phyloP scores from a whole-genome alignment of 768 basidiomycete species.

The Rhizopogon vinicolor region DNA sequence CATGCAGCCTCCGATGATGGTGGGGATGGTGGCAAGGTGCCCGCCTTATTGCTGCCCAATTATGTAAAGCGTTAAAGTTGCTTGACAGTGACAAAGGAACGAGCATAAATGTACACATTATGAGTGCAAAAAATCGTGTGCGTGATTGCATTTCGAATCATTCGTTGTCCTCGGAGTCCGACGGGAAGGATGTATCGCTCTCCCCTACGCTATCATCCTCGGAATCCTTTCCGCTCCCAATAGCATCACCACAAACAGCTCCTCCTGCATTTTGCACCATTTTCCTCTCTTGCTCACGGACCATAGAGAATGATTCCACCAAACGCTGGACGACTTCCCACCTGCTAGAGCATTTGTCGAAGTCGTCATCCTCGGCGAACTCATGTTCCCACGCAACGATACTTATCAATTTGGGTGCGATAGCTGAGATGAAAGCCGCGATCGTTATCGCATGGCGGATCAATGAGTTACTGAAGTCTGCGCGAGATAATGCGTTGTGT shows the following conservation, averaged over 20 bases:
- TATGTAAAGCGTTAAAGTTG: not conserved
- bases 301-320: slow-evolving; percentile 16
- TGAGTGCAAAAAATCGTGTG: no score
- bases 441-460: not conserved
- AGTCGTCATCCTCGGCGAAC: no score
- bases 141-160: not conserved
- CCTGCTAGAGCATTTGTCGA: slow-evolving; percentile 20
- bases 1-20: no score
- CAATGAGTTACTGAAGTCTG: not conserved
- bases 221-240: not conserved
- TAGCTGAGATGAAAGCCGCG: slow-evolving; percentile 20
- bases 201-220: not conserved
- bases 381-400: slow-evolving; percentile 17
- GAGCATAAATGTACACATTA: not conserved
- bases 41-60: no score
- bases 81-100: not conserved
- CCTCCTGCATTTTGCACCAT: not conserved
- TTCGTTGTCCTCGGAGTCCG: not conserved
- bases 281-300: not conserved
- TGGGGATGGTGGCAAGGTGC: no score
- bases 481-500: not conserved
- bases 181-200: not conserved
- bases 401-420: slow-evolving; percentile 23
- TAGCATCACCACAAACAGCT: not conserved
- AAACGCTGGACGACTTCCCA: slow-evolving; percentile 22